Evolutionary conservation across 176 grass and related monocot genomes (phyloP).

Genomic region (Chrysopogon serrulatus): DNA sequence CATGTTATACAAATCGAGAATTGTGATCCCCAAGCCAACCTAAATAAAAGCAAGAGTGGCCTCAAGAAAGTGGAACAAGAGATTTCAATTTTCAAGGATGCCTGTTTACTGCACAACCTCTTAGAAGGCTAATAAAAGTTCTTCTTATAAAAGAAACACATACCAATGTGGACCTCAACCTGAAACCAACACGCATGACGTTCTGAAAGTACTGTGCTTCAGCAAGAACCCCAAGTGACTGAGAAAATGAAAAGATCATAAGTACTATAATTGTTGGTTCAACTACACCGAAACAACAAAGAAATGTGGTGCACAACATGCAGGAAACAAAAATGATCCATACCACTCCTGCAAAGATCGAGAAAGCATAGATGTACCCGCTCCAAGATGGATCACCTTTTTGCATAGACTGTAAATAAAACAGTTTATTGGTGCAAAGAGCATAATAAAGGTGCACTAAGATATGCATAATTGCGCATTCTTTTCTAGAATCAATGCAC

Average conservation of each 20-base stretch:
- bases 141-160: conserved; percentile 19
- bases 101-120: not conserved
- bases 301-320: not conserved
- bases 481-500: not conserved
- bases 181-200: conserved; percentile 95
- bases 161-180: conserved; percentile 94
- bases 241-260: conserved; percentile 12
- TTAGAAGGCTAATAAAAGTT: conserved; percentile 16
- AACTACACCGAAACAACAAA: conserved; percentile 9
- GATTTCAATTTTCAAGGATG: not conserved
- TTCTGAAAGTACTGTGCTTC: conserved; percentile 99
- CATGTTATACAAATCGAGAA: not conserved
- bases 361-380: conserved; percentile 91
- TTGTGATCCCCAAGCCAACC: not conserved
- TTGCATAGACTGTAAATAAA: conserved; percentile 81
- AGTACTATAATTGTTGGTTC: not conserved
- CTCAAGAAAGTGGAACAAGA: not conserved
- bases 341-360: conserved; percentile 99
- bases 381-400: conserved; percentile 74
- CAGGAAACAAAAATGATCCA: conserved; percentile 27
- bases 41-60: conserved; percentile 2
- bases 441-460: not conserved
- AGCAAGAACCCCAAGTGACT: conserved; percentile 79
- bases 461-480: not conserved
- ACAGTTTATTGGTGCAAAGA: not conserved